Conservation (phyloP, 176 grass and related monocot genomes). For the Oryza brachyantha region DNA sequence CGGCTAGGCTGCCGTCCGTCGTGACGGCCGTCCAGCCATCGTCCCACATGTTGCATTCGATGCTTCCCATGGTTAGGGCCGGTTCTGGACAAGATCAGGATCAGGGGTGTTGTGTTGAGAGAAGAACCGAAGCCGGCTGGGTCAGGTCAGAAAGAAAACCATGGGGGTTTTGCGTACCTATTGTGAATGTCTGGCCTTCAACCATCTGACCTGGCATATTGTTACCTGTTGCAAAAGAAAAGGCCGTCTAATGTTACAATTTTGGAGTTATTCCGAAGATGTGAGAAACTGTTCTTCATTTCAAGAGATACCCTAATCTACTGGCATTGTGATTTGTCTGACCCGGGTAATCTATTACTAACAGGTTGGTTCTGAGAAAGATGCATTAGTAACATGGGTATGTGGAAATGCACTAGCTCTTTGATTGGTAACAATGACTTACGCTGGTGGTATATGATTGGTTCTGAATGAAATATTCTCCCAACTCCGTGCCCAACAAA, state of each 20-base stretch:
- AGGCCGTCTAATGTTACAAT: neutral
- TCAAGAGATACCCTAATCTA: neutral
- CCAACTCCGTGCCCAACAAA: conserved; percentile 95
- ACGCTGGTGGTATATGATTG: conserved; percentile 86
- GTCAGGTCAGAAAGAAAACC: neutral
- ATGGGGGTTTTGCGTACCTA: conserved; percentile 48
- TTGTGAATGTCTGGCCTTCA: conserved; percentile 91
- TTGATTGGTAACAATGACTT: conserved; percentile 29
- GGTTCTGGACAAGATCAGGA: conserved; percentile 45
- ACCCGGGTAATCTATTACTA: no score
- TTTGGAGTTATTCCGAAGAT: neutral
- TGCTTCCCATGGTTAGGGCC: conserved; percentile 69
- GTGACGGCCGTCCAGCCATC: conserved; percentile 85
- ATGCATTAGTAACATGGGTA: no score
- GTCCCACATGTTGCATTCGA: conserved; percentile 65
- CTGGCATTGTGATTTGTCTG: no score
- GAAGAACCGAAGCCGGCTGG: neutral
- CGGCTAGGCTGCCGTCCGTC: conserved; percentile 67
- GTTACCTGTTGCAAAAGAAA: conserved; percentile 60
- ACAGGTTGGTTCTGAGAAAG: no score
- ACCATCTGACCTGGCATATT: conserved; percentile 71
- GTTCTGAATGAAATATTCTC: conserved; percentile 80
- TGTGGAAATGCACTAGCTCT: neutral
- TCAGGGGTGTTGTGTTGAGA: neutral
- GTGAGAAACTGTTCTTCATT: neutral